Base-by-base conservation (phyloP, 805 yeast species). In the Clavispora phyllophila region DNA sequence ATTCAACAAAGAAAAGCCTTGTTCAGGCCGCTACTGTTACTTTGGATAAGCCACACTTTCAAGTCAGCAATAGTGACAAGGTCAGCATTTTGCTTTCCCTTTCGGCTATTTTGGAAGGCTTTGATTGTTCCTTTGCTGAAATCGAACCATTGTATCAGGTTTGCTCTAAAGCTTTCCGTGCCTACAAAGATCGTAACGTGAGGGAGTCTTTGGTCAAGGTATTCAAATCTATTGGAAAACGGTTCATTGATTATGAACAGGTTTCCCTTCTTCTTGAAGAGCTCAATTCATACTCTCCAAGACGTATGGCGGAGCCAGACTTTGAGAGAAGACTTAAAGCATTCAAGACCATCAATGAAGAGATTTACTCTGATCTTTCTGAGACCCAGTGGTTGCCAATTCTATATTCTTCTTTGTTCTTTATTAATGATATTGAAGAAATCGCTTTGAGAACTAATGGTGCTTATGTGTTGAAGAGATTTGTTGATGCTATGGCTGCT, bases 361-460 rank as follows among this genome's bases (percentile, higher is more conserved):
- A 58, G 1, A 50, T 64, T 3, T 86, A 73, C 55, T 9, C 40
- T 5, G 45, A 56, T 0, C 62, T 85, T 2, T 56, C 76, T 0
- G 66, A 76, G 0, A 34, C 62, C 3, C 87, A 87, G 53, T 93
- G 98, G 98, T 50, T 77, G 9, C 96, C 96, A 3, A 54, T 93
- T 3, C 43, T 93, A 17, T 76, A 83, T 58, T 78, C 81, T 41
- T 71, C 81, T 44, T 68, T 93, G 31, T 88, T 66, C 56, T 86
- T 78, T 57, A 76, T 93, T 44, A 79, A 80, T 43, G 95, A 87
- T 54, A 81, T 80, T 28, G 82, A 79, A 12, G 99, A 91, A 61
- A 68, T 84, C 38, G 82, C 96, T 0, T 66, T 91, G 44, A 75
- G 97, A 61, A 75, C 86, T 0, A 87, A 86, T 55, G 87, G 96